A percentile compares a stretch with the other conserved stretches of the same genome.
Evolutionary conservation across 129 eudicot genomes (phyloP).

Genomic region (Saposhnikovia divaricata): DNA sequence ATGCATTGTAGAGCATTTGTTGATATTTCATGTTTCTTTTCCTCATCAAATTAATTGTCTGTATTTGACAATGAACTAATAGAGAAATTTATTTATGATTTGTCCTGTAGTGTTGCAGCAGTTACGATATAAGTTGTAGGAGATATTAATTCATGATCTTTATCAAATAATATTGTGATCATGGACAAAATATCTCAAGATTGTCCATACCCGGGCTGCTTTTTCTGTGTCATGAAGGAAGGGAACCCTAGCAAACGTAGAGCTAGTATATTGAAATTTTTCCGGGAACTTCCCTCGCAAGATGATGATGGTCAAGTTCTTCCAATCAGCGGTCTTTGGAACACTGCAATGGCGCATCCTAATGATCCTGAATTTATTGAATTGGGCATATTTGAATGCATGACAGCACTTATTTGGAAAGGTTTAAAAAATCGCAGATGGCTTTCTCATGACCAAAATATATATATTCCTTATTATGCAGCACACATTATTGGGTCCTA

Average conservation of each 20-base stretch:
- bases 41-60: neutral
- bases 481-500: conserved; percentile 98
- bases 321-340: conserved; percentile 98
- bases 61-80: neutral
- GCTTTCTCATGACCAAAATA: conserved; percentile 92
- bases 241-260: conserved; percentile 89
- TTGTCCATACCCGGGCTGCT: conserved; percentile 98
- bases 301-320: conserved; percentile 98
- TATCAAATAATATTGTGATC: conserved; percentile 15
- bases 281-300: conserved; percentile 94
- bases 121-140: conserved; percentile 9
- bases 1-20: neutral
- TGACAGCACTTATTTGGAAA: conserved; percentile 90
- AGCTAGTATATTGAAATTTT: conserved; percentile 79
- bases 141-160: conserved; percentile 21
- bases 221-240: conserved; percentile 98
- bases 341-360: conserved; percentile 98
- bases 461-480: conserved; percentile 93
- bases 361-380: conserved; percentile 93
- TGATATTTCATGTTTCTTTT: neutral
- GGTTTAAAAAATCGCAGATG: conserved; percentile 92
- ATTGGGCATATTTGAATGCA: conserved; percentile 87
- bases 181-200: conserved; percentile 81
- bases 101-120: conserved; percentile 19
- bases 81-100: conserved; percentile 2